Evolutionary conservation across 805 yeast species (phyloP), one percentile per base, ranked within the genome.

Genomic region (Wickerhamiella brachini): DNA sequence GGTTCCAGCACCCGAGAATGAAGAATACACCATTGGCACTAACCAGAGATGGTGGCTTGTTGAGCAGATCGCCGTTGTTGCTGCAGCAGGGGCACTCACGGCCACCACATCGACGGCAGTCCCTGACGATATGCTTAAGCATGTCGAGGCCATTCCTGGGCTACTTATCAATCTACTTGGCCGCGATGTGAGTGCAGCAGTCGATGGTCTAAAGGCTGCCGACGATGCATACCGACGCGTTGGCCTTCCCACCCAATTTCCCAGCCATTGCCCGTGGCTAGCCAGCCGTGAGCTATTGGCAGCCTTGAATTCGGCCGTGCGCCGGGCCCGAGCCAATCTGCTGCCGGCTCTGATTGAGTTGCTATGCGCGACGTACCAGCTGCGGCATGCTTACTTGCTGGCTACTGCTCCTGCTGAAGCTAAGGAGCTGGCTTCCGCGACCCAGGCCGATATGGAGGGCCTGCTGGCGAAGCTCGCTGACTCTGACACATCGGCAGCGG

Each of bases 211-310:
- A 9, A 10, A 9, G 6, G 31, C 29, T 37, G 46, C 46, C 20
- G 29, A 44, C 8, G 22, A 12, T 7, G 46, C 46, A 4, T 24
- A 21, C 21, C 29, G 8, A 5, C 18, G 13, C 7, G 46, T 24
- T 3, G 46, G 46, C 6, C 13, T 20, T 3, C 37, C 46, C 12
- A 37, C 12, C 8, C 12, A 22, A 20, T 44, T 44, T 20, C 46
- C 46, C 8, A 22, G 7, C 15, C 22, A 29, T n/a, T 45, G 47
- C 23, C 47, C 47, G 17, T 45, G 47, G 47, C 39, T 29, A n/a
- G 47, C 47, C n/a, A 26, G 18, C 23, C 21, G 39, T 5, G 47
- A 45, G 18, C 22, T 45, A 12, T n/a, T 45, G 13, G 10, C 29
- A 5, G 47, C 47, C 2, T 21, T 29, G 8, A 39, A 45, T 4